A percentile compares a stretch with the other conserved stretches of the same genome.
phyloP scores from a whole-genome alignment of 345 rosid genomes.

The Iberis pinnata region DNA sequence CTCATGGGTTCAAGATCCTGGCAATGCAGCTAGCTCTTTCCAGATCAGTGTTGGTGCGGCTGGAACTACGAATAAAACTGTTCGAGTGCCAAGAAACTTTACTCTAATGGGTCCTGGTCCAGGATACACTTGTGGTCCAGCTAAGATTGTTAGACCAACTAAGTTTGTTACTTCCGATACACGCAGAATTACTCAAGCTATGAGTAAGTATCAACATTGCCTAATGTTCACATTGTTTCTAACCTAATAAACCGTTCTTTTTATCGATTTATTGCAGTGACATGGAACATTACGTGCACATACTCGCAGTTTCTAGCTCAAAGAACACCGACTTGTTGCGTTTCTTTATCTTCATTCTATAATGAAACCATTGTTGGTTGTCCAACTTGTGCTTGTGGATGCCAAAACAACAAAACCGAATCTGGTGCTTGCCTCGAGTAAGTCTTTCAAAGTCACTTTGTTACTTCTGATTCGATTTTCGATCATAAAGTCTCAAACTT shows the following conservation, averaged over 20 bases:
- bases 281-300: constrained; percentile 95
- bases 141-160: constrained; percentile 64
- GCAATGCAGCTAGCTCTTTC: constrained; percentile 65
- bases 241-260: not conserved
- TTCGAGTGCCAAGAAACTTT: constrained; percentile 69
- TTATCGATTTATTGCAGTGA: constrained; percentile 58
- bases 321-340: constrained; percentile 83
- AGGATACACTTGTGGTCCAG: constrained; percentile 85
- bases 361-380: constrained; percentile 74
- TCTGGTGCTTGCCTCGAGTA: constrained; percentile 59
- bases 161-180: constrained; percentile 51
- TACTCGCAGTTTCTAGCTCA: constrained; percentile 85
- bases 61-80: constrained; percentile 77
- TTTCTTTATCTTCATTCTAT: constrained; percentile 82
- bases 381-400: constrained; percentile 78
- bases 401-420: constrained; percentile 47
- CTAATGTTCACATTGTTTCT: not conserved
- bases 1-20: constrained; percentile 77
- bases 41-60: constrained; percentile 80
- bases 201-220: constrained; percentile 60
- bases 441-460: constrained; percentile 20
- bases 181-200: constrained; percentile 80
- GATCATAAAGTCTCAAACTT: constrained; percentile 1
- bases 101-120: constrained; percentile 86
- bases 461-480: not conserved